phyloP scores from a whole-genome alignment of 169 alveolate genomes.

The Eimeria brunetti region DNA sequence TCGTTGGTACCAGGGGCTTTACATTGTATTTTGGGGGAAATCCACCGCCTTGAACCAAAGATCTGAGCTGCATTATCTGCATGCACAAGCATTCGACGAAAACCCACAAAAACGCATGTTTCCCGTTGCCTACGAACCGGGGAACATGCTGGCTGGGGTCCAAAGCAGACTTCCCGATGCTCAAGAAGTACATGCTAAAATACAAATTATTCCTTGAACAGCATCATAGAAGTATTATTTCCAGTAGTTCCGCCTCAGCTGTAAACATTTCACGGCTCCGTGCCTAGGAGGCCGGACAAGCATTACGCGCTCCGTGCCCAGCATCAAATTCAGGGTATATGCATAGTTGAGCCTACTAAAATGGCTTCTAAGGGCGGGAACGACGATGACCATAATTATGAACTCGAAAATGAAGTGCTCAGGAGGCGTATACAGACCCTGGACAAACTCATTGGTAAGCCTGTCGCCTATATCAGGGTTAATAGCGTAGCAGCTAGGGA shows the following conservation, averaged over 20 bases:
- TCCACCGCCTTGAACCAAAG: neutral
- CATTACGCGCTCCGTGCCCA: neutral
- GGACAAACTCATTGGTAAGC: constrained; percentile 71
- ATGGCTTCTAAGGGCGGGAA: constrained; percentile 57
- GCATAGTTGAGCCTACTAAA: neutral
- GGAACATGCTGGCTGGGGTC: constrained; percentile 10
- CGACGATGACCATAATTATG: constrained; percentile 70
- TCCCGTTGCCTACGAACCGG: neutral
- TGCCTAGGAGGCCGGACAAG: neutral
- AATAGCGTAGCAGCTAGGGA: neutral
- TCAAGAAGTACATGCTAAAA: neutral
- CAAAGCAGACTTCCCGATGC: neutral
- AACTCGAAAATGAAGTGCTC: constrained; percentile 74
- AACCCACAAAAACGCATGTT: neutral
- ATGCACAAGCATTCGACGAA: neutral
- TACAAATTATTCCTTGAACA: neutral
- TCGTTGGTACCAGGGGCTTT: neutral
- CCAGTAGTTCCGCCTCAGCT: neutral
- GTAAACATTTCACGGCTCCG: neutral
- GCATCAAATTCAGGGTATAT: neutral
- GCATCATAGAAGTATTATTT: neutral
- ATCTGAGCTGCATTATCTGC: neutral
- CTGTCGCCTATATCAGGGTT: too few relatives aligned
- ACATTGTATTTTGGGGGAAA: neutral
- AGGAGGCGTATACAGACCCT: constrained; percentile 73